Conservation (phyloP, 768 basidiomycete genomes). For the Thelephora ganbajun region DNA sequence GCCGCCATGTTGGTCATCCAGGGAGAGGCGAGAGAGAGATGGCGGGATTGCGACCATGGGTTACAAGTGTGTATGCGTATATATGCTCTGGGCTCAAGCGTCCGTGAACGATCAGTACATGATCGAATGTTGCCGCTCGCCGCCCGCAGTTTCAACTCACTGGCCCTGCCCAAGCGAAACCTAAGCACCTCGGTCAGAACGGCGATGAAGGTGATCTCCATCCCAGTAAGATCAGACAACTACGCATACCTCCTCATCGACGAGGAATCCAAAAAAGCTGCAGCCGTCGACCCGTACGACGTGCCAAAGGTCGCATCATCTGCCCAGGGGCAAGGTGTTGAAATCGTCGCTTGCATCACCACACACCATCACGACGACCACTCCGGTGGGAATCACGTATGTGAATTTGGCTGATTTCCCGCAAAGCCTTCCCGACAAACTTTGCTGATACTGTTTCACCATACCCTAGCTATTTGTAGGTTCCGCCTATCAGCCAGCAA, state of each 20-base stretch:
- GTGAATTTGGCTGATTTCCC: slow-evolving; percentile 5
- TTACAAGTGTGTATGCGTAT: too few species aligned
- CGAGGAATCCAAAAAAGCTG: slow-evolving; percentile 49
- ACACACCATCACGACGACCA: slow-evolving; percentile 93
- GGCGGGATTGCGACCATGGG: too few species aligned
- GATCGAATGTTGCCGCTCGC: too few species aligned
- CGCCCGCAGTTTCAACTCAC: slow-evolving; percentile 1
- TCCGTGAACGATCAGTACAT: too few species aligned
- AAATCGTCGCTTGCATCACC: slow-evolving; percentile 63
- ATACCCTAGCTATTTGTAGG: slow-evolving; percentile 32
- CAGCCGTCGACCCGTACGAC: slow-evolving; percentile 73
- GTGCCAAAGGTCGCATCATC: slow-evolving; percentile 50
- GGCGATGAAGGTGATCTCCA: slow-evolving; percentile 61
- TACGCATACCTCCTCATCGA: slow-evolving; percentile 79
- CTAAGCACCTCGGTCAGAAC: slow-evolving; percentile 11
- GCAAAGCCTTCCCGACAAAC: background rate
- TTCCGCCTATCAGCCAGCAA: slow-evolving; percentile 6
- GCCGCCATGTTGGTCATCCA: too few species aligned
- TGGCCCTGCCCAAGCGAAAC: slow-evolving; percentile 6
- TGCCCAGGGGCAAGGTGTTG: slow-evolving; percentile 47
- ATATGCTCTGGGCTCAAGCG: too few species aligned
- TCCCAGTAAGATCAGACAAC: slow-evolving; percentile 72
- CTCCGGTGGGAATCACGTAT: slow-evolving; percentile 73
- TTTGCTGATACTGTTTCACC: background rate
- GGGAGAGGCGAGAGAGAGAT: too few species aligned